These are phyloP conservation scores for Coriaria nepalensis DNA, from an alignment of 306 rosid species.

Conservation along the genomic window DNA sequence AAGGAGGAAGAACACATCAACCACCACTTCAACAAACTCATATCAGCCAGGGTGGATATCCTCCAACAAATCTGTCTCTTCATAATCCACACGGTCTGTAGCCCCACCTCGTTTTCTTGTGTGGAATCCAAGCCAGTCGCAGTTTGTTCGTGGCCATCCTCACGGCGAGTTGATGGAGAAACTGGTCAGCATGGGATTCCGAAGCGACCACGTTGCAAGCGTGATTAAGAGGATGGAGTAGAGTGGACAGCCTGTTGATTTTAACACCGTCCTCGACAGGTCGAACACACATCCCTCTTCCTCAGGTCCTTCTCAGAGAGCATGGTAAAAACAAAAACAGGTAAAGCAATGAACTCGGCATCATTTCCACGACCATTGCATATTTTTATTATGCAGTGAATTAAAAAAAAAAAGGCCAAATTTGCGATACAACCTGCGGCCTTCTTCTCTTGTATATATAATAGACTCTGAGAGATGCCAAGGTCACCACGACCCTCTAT, in stretches of 20 bases:
- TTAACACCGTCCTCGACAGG: constrained; percentile 79
- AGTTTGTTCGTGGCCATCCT: constrained; percentile 57
- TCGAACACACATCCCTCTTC: constrained; percentile 36
- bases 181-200: constrained; percentile 70
- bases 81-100: constrained; percentile 34
- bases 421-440: not conserved
- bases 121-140: constrained; percentile 39
- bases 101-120: constrained; percentile 35
- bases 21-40: constrained; percentile 49
- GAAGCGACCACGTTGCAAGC: constrained; percentile 57
- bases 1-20: constrained; percentile 51
- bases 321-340: constrained; percentile 57
- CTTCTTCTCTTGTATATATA: too few species aligned
- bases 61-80: constrained; percentile 54
- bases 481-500: not conserved
- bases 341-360: constrained; percentile 6
- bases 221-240: constrained; percentile 97
- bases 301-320: constrained; percentile 57
- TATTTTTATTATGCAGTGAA: constrained; percentile 86
- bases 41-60: constrained; percentile 61
- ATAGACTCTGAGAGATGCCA: too few species aligned
- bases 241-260: constrained; percentile 79
- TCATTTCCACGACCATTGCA: constrained; percentile 39
- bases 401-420: constrained; percentile 36
- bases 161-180: constrained; percentile 75